Conservation (phyloP, 2,329 filamentous ascomycete species). For the Corinectria fuckeliana region DNA sequence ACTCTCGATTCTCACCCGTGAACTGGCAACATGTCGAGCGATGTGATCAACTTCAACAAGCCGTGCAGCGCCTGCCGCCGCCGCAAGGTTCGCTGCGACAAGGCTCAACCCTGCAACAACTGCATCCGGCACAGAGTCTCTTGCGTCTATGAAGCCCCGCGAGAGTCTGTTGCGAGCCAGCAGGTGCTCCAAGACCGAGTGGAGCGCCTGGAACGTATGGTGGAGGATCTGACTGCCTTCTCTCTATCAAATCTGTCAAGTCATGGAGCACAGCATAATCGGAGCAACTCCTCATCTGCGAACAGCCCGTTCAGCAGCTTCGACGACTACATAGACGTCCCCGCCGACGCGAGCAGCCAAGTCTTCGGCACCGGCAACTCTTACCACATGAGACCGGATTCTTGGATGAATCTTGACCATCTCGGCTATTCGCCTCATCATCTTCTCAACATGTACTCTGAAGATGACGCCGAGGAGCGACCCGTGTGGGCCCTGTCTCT, state of each 20-base stretch:
- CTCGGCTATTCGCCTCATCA: constrained; percentile 13
- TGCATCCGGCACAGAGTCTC: constrained; percentile 25
- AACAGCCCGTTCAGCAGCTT: constrained; percentile 24
- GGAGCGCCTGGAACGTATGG: constrained; percentile 25
- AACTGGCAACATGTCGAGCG: constrained; percentile 23
- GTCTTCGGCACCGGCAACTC: constrained; percentile 13
- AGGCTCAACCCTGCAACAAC: constrained; percentile 29
- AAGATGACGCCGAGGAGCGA: not conserved
- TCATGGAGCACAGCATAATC: constrained; percentile 1
- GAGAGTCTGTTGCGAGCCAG: constrained; percentile 25
- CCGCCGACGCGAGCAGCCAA: constrained; percentile 19
- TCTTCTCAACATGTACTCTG: constrained; percentile 15
- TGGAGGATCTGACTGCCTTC: constrained; percentile 24
- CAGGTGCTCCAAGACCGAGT: constrained; percentile 28
- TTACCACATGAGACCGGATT: constrained; percentile 20
- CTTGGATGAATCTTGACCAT: constrained; percentile 23
- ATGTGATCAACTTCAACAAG: constrained; percentile 31
- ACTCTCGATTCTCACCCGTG: not conserved
- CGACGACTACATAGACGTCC: constrained; percentile 18
- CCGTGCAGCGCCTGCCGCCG: constrained; percentile 30
- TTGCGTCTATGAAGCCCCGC: constrained; percentile 27
- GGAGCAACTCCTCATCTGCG: constrained; percentile 15
- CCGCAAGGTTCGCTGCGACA: constrained; percentile 28
- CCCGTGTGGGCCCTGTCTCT: constrained; percentile 14
- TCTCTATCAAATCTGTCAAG: constrained; percentile 17